Base-by-base conservation (phyloP, 2,329 filamentous ascomycete species). In the Aspergillus pseudoterreus region DNA sequence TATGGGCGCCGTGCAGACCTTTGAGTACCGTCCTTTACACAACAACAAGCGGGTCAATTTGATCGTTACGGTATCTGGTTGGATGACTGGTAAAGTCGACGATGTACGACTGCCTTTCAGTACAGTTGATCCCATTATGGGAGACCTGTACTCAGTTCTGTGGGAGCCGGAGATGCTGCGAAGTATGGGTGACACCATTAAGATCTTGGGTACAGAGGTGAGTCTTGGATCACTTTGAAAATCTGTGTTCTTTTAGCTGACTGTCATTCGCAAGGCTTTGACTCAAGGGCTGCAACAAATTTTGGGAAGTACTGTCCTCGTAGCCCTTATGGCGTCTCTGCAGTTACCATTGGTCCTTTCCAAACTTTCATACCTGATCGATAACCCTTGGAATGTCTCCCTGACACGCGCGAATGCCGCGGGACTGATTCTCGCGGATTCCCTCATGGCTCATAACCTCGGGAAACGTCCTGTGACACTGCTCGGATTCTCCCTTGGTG, bases 161-260 rank as follows among this genome's bases (percentile, higher is more conserved):
- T 99, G 94, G 92, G 94, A 99, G 71, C 95, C 94, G 3, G 94
- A 99, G 67, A 95, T 99, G 92, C 81, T 99, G 66, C 87, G 85
- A 62, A 96, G 90, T 71, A 99, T 96, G 86, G 94, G 94, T 82
- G 90, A 94, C 68, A 99, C 94, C 43, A 97, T 99, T 64, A 96
- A 96, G 64, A 97, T 99, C 72, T 78, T 99, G 57, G 94, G 94
- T 52, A 99, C 94, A 32, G 94, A 99, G 83, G 90, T 92, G 73
- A 73, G 81, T 44, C 6, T 41, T 4, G 6, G 22, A 19, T 17
- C 11, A 9, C 1, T 27, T 15, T 24, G 5, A 6, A 33, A 33
- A 21, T 11, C 12, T n/a, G 1, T 17, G 15, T 49, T 35, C 45
- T 49, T 45, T 21, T 15, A 30, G 36, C 66, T 74, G 59, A 73